Evolutionary conservation across 2,329 filamentous ascomycete species (phyloP).

Genomic region (Plectosphaerella sp.): DNA sequence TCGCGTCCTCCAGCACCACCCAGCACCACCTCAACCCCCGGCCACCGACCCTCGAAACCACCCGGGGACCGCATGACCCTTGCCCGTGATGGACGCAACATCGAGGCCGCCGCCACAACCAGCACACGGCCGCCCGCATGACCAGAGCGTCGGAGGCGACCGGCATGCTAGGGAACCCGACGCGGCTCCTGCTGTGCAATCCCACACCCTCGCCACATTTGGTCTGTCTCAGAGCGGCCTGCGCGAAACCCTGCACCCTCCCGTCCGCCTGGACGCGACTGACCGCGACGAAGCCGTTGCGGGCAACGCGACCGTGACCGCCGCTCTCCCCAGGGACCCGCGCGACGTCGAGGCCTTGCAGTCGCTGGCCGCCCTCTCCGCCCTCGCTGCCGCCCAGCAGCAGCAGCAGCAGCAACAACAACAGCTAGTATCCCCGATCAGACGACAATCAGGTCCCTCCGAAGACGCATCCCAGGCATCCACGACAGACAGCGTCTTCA

Average conservation of each 20-base stretch:
- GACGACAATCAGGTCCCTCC: constrained; percentile 12
- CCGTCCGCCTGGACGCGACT: constrained; percentile 8
- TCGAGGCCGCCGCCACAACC: constrained; percentile 9
- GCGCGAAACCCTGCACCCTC: background rate
- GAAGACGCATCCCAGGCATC: constrained; percentile 20
- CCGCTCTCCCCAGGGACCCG: background rate
- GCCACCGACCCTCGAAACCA: constrained; percentile 1
- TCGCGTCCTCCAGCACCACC: constrained; percentile 4
- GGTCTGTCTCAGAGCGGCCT: background rate
- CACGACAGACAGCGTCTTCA: constrained; percentile 20
- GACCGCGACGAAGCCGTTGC: constrained; percentile 1
- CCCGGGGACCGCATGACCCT: background rate
- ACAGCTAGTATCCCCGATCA: background rate
- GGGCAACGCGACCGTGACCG: background rate
- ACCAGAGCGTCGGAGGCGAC: background rate
- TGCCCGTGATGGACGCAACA: constrained; percentile 10
- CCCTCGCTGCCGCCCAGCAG: background rate
- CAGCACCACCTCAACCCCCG: background rate
- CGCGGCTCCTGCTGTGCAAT: background rate
- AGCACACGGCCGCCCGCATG: constrained; percentile 6
- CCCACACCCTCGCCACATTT: background rate
- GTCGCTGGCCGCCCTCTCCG: background rate
- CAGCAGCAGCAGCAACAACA: background rate
- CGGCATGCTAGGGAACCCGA: too few species aligned
- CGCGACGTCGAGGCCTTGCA: background rate